phyloP scores from a whole-genome alignment of 208 protist species.

The Leishmania braziliensis region DNA sequence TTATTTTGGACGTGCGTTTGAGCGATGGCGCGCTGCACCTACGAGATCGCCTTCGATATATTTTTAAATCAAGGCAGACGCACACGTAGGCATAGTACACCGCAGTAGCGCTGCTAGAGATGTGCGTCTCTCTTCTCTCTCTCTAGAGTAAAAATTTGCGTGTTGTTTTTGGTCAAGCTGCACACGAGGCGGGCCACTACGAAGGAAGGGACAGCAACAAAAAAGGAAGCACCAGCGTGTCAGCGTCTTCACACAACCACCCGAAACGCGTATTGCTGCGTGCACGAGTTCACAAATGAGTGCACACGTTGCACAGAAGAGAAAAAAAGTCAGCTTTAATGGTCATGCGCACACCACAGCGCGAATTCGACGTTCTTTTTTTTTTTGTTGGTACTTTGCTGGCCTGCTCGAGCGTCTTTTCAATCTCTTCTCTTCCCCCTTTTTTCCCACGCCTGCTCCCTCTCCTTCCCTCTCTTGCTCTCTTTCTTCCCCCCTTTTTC shows the following conservation, averaged over 20 bases:
- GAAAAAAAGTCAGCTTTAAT: background rate
- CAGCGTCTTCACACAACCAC: too few relatives aligned
- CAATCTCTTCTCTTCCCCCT: background rate
- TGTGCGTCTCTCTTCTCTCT: background rate
- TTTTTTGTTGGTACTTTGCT: background rate
- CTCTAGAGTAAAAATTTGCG: too few relatives aligned
- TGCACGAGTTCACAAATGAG: too few relatives aligned
- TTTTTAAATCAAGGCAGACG: background rate
- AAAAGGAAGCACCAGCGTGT: too few relatives aligned
- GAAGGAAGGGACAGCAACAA: too few relatives aligned
- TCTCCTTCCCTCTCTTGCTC: background rate
- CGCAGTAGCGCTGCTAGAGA: too few relatives aligned
- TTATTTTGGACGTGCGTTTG: background rate
- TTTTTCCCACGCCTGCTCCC: background rate
- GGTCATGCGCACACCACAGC: background rate
- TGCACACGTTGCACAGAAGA: too few relatives aligned
- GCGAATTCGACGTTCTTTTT: background rate
- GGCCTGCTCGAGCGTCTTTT: background rate
- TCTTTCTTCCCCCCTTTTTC: background rate
- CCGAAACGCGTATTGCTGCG: too few relatives aligned
- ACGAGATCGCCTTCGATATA: background rate
- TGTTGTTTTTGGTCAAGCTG: too few relatives aligned
- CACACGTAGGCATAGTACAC: background rate
- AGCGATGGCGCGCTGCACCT: background rate
- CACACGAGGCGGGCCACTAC: too few relatives aligned